phyloP scores from a whole-genome alignment of 768 basidiomycete genomes.

The Cystofilobasidium macerans region DNA sequence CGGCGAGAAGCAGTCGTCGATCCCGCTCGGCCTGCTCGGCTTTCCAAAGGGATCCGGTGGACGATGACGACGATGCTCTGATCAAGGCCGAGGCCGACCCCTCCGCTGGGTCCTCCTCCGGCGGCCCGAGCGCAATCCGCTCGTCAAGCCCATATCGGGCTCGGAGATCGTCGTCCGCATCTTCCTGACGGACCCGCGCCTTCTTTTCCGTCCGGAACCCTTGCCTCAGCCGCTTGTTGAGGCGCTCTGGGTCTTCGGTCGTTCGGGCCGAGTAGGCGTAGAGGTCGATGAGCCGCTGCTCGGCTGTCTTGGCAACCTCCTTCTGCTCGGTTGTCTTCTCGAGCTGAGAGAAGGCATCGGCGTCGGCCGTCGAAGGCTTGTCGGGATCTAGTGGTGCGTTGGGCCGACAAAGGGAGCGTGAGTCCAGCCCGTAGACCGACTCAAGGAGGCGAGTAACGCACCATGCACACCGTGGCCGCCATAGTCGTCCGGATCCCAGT shows the following conservation, averaged over 20 bases:
- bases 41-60: too few relatives aligned
- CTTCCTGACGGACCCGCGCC: constrained; percentile 55
- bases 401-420: too few relatives aligned
- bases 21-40: constrained; percentile 8
- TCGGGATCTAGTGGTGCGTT: too few relatives aligned
- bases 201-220: constrained; percentile 81
- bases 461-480: constrained; percentile 85
- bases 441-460: constrained; percentile 31
- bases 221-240: constrained; percentile 63
- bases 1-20: neutral
- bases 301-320: constrained; percentile 58
- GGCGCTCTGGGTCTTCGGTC: constrained; percentile 64
- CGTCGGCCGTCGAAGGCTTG: constrained; percentile 45
- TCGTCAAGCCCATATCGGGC: constrained; percentile 66
- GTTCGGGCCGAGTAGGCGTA: constrained; percentile 39
- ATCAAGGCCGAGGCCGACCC: constrained; percentile 15
- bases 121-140: constrained; percentile 46
- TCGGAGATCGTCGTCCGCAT: constrained; percentile 60
- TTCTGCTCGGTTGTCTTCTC: constrained; percentile 80
- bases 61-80: too few relatives aligned
- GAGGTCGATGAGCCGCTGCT: constrained; percentile 69
- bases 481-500: constrained; percentile 94
- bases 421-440: too few relatives aligned
- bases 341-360: constrained; percentile 73
- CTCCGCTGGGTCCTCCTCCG: constrained; percentile 29